Evolutionary conservation across 192 early-diverging fungal genomes (phyloP), one percentile per base, ranked within the genome.

Genomic region (Pecoramyces ruminantium): DNA sequence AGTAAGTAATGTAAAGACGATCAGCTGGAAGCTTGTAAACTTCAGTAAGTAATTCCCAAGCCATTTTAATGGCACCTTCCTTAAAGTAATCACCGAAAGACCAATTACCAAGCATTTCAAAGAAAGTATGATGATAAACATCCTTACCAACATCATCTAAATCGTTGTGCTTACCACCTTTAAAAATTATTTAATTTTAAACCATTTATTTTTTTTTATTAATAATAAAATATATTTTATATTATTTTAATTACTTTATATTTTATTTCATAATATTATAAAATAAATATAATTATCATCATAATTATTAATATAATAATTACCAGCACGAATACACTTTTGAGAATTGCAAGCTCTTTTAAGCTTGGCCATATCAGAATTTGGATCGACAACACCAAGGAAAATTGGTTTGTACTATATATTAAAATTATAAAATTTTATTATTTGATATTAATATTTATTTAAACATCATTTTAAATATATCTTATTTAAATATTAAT

Each of bases 21-120:
- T 96, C 94, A 77, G 91, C 91, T 38, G 93, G 89, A 28, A 99
- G 86, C 28, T 88, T 86, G 82, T 93, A 94, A 25, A 95, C 94
- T 79, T 92, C 85, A 18, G 95, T 99, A 85, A 99, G 88, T 77
- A 97, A 88, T 80, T 95, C 94, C 96, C 96, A 99, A 77, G 93
- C 94, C 87, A 92, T 93, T 28, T 83, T 87, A 80, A 97, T 95
- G 28, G 96, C 97, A 83, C 96, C 96, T 87, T 92, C 92, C 92
- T 99, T 99, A 87, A 99, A 99, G 87, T 99, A 97, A 84, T 99
- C 94, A 81, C 97, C 96, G 86, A 99, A 99, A n/a, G 96, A 97
- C 97, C 97, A 99, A 92, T 99, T 99, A 81, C 97, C 97, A 85
- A 99, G 88, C 97, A 99, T 99, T 86, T 99, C 97, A 88, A 99